These are phyloP conservation scores for Byssothecium circinans DNA, from an alignment of 2,329 filamentous ascomycete genomes.

Conservation along the genomic window DNA sequence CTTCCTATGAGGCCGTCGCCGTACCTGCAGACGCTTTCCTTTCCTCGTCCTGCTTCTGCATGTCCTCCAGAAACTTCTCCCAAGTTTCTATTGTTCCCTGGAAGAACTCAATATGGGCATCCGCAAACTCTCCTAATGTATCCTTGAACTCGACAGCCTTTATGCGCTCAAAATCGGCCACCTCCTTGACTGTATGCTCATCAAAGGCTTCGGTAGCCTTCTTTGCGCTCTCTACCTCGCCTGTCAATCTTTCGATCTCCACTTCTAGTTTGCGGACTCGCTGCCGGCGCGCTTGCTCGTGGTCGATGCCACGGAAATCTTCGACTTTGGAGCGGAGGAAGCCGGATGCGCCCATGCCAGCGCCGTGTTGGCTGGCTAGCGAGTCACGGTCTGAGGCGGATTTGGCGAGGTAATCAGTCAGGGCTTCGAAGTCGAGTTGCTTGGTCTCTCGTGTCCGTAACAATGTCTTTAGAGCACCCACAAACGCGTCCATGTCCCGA, in stretches of 20 bases:
- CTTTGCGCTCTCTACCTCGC: conserved; percentile 82
- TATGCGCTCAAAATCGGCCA: conserved; percentile 92
- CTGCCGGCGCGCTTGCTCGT: conserved; percentile 87
- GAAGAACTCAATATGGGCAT: conserved; percentile 87
- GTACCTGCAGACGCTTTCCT: conserved; percentile 17
- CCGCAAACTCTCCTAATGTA: conserved; percentile 79
- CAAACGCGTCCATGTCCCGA: conserved; percentile 95
- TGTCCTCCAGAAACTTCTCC: conserved; percentile 86
- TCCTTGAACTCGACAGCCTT: conserved; percentile 90
- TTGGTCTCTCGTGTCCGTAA: conserved; percentile 95
- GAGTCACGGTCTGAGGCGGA: conserved; percentile 83
- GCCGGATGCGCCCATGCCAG: conserved; percentile 72
- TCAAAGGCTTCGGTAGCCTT: conserved; percentile 90
- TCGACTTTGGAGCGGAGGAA: conserved; percentile 95
- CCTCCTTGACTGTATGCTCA: conserved; percentile 91
- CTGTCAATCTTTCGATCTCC: conserved; percentile 86
- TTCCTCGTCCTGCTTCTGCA: conserved; percentile 67
- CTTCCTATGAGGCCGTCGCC: not conserved
- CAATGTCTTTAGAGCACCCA: conserved; percentile 79
- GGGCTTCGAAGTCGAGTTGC: conserved; percentile 93
- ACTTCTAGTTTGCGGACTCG: conserved; percentile 87
- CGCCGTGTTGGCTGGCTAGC: conserved; percentile 67
- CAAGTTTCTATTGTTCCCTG: conserved; percentile 76
- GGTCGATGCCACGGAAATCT: conserved; percentile 93
- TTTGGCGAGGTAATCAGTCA: conserved; percentile 94